Conservation (phyloP, 192 early-diverging fungal species). For the Jimgerdemannia lactiflua region DNA sequence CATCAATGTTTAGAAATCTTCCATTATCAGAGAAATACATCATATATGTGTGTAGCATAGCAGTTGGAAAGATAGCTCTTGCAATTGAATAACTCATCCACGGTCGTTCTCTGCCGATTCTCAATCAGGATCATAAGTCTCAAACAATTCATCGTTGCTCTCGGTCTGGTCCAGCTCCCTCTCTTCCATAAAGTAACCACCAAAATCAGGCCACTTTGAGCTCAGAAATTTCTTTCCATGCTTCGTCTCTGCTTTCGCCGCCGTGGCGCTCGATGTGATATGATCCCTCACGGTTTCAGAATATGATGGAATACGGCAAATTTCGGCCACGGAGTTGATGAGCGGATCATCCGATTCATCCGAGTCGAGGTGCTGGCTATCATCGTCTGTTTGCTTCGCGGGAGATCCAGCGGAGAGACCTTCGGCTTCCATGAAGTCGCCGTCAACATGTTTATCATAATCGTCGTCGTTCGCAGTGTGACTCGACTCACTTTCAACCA, state of each 20-base stretch:
- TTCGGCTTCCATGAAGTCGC: neutral
- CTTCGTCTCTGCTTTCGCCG: neutral
- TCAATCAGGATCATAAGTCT: neutral
- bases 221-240: neutral
- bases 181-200: neutral
- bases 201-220: neutral
- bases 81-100: too few relatives aligned
- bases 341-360: neutral
- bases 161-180: neutral
- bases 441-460: neutral
- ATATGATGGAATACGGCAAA: neutral
- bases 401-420: neutral
- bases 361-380: neutral
- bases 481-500: neutral
- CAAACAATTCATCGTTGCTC: neutral
- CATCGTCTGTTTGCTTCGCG: neutral
- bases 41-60: too few relatives aligned
- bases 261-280: too few relatives aligned
- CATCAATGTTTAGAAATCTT: too few relatives aligned
- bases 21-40: too few relatives aligned
- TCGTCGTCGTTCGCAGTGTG: too few relatives aligned
- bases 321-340: neutral
- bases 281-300: neutral
- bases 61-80: too few relatives aligned
- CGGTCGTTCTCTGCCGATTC: too few relatives aligned